These are phyloP conservation scores for Crinitomyces ghanaensis DNA, from an alignment of 805 yeast species.

Conservation along the genomic window DNA sequence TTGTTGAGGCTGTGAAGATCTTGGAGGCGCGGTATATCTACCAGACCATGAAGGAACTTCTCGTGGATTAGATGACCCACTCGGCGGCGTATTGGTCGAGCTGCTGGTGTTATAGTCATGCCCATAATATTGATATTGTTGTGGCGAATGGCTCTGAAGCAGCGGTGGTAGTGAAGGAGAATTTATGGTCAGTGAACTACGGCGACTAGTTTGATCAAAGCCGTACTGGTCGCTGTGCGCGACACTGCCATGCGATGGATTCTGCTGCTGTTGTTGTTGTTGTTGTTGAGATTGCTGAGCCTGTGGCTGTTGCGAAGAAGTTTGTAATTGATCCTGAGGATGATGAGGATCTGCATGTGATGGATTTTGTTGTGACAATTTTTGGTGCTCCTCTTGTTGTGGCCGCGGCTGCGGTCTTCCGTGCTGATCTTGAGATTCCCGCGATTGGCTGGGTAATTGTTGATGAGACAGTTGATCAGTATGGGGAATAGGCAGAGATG, in stretches of 20 bases:
- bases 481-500: conserved; percentile 8
- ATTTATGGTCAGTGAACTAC: not conserved
- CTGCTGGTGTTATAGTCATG: conserved; percentile 10
- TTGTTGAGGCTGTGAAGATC: too few species aligned
- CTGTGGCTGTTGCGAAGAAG: conserved; percentile 1
- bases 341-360: not conserved
- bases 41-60: conserved; percentile 14
- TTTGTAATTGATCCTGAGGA: not conserved
- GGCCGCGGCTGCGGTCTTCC: too few species aligned
- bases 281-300: not conserved
- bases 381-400: too few species aligned
- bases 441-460: conserved; percentile 2
- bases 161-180: conserved; percentile 14
- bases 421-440: too few species aligned
- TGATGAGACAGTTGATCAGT: conserved; percentile 3
- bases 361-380: too few species aligned
- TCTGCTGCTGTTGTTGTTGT: conserved; percentile 1
- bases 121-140: conserved; percentile 6
- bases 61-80: conserved; percentile 16
- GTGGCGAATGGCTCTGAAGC: conserved; percentile 9
- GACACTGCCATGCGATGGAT: conserved; percentile 2
- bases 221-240: conserved; percentile 3
- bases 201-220: conserved; percentile 1
- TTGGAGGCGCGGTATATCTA: too few species aligned
- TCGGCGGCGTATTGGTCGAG: too few species aligned